A percentile compares a stretch with the other conserved stretches of the same genome.
Evolutionary conservation across 1,284 basidiomycete genomes (phyloP).

Genomic region (Coriolopsis trogii): DNA sequence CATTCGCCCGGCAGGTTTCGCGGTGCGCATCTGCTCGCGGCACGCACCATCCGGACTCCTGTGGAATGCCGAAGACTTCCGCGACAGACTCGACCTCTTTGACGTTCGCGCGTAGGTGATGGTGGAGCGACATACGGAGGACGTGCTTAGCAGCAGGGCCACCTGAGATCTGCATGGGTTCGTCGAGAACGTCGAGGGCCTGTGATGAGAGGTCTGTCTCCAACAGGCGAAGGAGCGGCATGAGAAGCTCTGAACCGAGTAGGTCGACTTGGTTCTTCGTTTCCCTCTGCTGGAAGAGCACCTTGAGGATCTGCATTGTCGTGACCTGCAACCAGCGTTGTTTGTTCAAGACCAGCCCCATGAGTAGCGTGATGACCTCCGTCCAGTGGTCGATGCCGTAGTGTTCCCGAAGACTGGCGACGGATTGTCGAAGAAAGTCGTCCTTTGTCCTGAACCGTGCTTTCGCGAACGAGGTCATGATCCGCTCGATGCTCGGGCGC

Average conservation of each 20-base stretch:
- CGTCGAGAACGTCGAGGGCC: constrained; percentile 90
- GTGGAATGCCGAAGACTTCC: constrained; percentile 81
- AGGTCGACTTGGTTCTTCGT: constrained; percentile 74
- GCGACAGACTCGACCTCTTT: constrained; percentile 53
- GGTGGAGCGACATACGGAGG: constrained; percentile 84
- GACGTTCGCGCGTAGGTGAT: constrained; percentile 45
- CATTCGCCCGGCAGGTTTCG: constrained; percentile 71
- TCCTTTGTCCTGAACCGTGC: constrained; percentile 90
- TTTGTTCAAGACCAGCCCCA: constrained; percentile 86
- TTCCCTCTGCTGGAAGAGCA: constrained; percentile 86
- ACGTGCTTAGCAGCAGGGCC: constrained; percentile 83
- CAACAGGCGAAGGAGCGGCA: constrained; percentile 87
- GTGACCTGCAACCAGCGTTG: constrained; percentile 84
- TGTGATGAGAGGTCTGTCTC: constrained; percentile 84
- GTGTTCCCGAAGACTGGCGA: constrained; percentile 82
- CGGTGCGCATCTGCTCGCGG: constrained; percentile 66
- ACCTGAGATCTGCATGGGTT: constrained; percentile 79
- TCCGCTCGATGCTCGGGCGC: constrained; percentile 76
- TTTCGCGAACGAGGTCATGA: constrained; percentile 90
- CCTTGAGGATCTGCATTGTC: constrained; percentile 87
- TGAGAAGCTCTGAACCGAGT: constrained; percentile 84
- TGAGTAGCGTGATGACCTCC: constrained; percentile 79
- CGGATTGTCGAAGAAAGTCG: constrained; percentile 91
- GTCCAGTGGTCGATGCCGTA: constrained; percentile 74
- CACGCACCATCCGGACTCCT: constrained; percentile 86